Evolutionary conservation across 2,329 filamentous ascomycete species (phyloP), one percentile per base, ranked within the genome.

Genomic region (Corynespora cassiicola): DNA sequence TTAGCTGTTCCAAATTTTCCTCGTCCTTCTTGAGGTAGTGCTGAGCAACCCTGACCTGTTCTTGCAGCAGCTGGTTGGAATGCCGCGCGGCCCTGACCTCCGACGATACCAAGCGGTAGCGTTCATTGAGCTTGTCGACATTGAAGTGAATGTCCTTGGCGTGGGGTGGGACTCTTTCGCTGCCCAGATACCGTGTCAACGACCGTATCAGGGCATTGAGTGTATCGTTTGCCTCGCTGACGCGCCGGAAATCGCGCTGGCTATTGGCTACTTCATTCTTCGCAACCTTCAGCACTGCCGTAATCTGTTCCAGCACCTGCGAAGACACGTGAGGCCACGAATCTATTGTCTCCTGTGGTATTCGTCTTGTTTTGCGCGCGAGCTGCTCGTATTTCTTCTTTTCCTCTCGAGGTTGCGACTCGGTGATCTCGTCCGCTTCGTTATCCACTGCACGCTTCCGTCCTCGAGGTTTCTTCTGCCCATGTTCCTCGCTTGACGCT

Each of bases 91-190:
- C 81, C 11, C 80, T 83, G 5, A 88, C 50, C 25, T 76, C 65
- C 79, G 76, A 42, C 70, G 70, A 57, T 24, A 63, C 37, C 18
- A 63, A 47, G 19, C 61, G 58, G 45, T 80, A 80, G n/a, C 77
- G 77, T 52, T 84, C 79, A 7, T 85, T 70, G 10, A 84, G 77
- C 52, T 75, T 79, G 58, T 88, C 85, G 47, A 84, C 84, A 54
- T 86, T 78, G 30, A 89, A 79, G 32, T 80, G 75, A 11, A 75
- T 71, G 6, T 70, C 74, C 35, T 66, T 66, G 26, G 68, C 67
- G 3, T 77, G 73, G 0, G 80, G 81, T 1, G 86, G 86, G 57
- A 89, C 87, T n/a, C 84, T 84, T 34, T 87, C 72, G 21, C 75
- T 77, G 11, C 73, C 65, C 5, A 88, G 68, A 55, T 84, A 85